A percentile compares a stretch with the other conserved stretches of the same genome.
Evolutionary conservation across 768 basidiomycete species (phyloP).

Genomic region (Lentinula sp.): DNA sequence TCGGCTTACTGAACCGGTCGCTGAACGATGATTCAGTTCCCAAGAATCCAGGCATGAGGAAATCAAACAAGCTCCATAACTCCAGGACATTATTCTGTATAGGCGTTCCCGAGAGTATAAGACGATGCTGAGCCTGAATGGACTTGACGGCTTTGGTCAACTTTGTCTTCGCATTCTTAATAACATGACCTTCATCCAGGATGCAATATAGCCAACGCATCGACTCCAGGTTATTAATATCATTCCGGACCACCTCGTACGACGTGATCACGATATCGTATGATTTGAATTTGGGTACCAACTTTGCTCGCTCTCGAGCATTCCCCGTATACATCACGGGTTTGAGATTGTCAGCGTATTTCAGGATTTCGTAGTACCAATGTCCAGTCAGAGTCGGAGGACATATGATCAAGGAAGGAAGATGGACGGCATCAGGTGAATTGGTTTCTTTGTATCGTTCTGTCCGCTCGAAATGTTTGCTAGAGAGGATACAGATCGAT

Average conservation of each 20-base stretch:
- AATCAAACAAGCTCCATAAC: slow-evolving; percentile 98
- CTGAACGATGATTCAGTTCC: slow-evolving; percentile 95
- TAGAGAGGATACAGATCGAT: slow-evolving; percentile 93
- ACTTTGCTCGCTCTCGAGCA: slow-evolving; percentile 68
- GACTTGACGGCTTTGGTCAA: slow-evolving; percentile 93
- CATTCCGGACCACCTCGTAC: slow-evolving; percentile 96
- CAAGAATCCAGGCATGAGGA: slow-evolving; percentile 98
- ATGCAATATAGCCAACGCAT: slow-evolving; percentile 93
- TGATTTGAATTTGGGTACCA: slow-evolving; percentile 56
- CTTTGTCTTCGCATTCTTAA: slow-evolving; percentile 98
- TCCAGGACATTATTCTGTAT: slow-evolving; percentile 99
- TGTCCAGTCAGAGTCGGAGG: slow-evolving; percentile 97
- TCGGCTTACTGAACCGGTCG: slow-evolving; percentile 93
- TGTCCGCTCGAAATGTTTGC: slow-evolving; percentile 87
- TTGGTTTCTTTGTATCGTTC: slow-evolving; percentile 58
- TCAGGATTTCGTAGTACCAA: slow-evolving; percentile 97
- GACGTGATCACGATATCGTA: slow-evolving; percentile 95
- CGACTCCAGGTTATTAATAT: slow-evolving; percentile 68
- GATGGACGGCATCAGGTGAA: slow-evolving; percentile 72
- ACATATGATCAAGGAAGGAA: slow-evolving; percentile 93
- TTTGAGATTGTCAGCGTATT: slow-evolving; percentile 79
- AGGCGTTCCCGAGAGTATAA: slow-evolving; percentile 94
- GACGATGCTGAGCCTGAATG: slow-evolving; percentile 83
- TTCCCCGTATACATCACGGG: slow-evolving; percentile 89
- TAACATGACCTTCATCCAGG: slow-evolving; percentile 96